phyloP scores from a whole-genome alignment of 768 basidiomycete species.

The Termitomyces sp. region DNA sequence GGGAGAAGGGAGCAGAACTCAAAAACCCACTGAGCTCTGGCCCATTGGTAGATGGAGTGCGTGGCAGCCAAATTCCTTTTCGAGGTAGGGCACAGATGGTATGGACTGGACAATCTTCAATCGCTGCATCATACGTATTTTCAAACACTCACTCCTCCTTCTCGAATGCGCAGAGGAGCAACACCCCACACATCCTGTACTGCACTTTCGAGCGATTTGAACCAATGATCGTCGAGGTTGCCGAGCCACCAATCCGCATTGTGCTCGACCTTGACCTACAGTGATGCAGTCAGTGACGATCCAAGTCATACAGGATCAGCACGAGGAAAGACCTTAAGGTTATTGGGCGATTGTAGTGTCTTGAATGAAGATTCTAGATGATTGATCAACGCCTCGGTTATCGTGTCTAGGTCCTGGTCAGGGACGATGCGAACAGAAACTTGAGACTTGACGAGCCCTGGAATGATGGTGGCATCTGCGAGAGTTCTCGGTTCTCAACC shows the following conservation, averaged over 20 bases:
- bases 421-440: conserved; percentile 93
- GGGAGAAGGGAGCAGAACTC: background rate
- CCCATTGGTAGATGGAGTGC: conserved; percentile 95
- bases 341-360: conserved; percentile 61
- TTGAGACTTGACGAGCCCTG: conserved; percentile 75
- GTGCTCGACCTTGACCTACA: conserved; percentile 72
- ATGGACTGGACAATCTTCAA: conserved; percentile 58
- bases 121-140: background rate
- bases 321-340: conserved; percentile 46
- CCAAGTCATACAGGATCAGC: background rate
- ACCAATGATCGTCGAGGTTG: conserved; percentile 79
- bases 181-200: conserved; percentile 86
- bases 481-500: background rate
- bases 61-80: conserved; percentile 85
- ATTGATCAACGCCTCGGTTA: conserved; percentile 54
- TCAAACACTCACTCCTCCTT: conserved; percentile 72
- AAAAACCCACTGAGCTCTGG: conserved; percentile 70
- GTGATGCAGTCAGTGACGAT: background rate
- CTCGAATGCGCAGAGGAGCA: conserved; percentile 82
- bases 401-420: conserved; percentile 76
- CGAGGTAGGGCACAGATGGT: conserved; percentile 89
- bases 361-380: conserved; percentile 59
- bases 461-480: conserved; percentile 84
- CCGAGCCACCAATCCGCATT: conserved; percentile 97
- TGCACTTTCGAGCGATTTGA: conserved; percentile 77